Evolutionary conservation across 345 rosid species (phyloP), one percentile per base, ranked within the genome.

Genomic region (Euclidium syriacum): DNA sequence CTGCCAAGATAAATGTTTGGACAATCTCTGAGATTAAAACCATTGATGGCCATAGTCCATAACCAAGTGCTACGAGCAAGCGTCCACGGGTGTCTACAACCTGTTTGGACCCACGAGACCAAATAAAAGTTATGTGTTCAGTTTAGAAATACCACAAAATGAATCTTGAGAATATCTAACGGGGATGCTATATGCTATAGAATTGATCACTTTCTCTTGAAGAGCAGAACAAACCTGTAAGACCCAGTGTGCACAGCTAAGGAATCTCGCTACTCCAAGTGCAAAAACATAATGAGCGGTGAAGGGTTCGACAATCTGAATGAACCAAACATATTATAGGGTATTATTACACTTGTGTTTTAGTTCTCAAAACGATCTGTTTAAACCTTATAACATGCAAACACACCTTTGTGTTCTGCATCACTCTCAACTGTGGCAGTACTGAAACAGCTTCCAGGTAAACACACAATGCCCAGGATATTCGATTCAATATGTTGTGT

Each of bases 241-340:
- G 61, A 90, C 97, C 97, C 97, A 90, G 69, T 90, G 97, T n/a
- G 97, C 97, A 71, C 97, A 90, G 73, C 90, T 86, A 71, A 87
- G 76, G 76, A 90, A 90, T 71, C 97, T 83, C 18, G 97, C 97
- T 44, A 90, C 86, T 49, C 97, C 97, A 68, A 90, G 55, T 0
- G 97, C 97, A 80, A 90, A 90, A 46, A 90, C 97, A 77, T 90
- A 90, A 83, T 90, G 97, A 52, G 97, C 95, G 1, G 97, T 90
- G 81, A 90, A 90, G 59, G 97, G 97, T 73, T 90, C 95, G 12
- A 90, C 97, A 47, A 90, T 90, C 97, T 90, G 87, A 58, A 72
- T 58, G 54, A 57, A 49, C 58, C 44, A n/a, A 59, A 58, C n/a
- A 25, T 18, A 67, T 23, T 4, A n/a, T n/a, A 11, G 30, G 19